A percentile compares a stretch with the other conserved stretches of the same genome.
Conservation (phyloP, 2,329 filamentous ascomycete genomes). For the Aspergillus hortae region DNA sequence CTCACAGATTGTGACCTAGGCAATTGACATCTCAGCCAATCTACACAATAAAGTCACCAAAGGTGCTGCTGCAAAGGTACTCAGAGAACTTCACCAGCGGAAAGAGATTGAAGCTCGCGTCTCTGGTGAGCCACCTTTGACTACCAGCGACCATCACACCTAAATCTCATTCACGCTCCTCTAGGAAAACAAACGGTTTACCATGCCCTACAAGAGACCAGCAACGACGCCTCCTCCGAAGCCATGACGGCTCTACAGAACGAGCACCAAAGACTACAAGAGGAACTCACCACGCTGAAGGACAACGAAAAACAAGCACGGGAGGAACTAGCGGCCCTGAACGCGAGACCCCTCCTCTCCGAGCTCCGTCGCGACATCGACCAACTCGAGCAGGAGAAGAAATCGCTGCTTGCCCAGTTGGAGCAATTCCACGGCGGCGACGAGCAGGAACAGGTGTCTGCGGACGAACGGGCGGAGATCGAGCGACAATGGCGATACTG, state of each 20-base stretch:
- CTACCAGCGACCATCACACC: too few relatives aligned
- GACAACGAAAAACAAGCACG: conserved; percentile 49
- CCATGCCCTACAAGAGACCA: conserved; percentile 52
- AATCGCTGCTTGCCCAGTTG: conserved; percentile 40
- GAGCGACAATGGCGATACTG: conserved; percentile 47
- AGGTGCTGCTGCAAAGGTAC: conserved; percentile 53
- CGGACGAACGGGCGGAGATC: conserved; percentile 46
- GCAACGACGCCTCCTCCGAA: conserved; percentile 47
- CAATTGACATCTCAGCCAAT: conserved; percentile 58
- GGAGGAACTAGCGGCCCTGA: conserved; percentile 43
- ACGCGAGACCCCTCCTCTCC: conserved; percentile 48
- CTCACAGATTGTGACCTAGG: conserved; percentile 26
- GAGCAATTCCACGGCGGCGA: conserved; percentile 40
- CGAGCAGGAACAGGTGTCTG: conserved; percentile 37
- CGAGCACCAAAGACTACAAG: conserved; percentile 46
- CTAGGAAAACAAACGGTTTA: conserved; percentile 62
- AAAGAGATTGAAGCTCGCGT: conserved; percentile 57
- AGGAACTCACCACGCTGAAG: conserved; percentile 44
- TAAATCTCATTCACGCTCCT: neutral
- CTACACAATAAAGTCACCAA: conserved; percentile 60
- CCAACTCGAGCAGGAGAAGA: conserved; percentile 45
- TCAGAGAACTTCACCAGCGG: conserved; percentile 61
- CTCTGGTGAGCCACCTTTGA: conserved; percentile 35
- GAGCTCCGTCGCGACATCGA: conserved; percentile 47
- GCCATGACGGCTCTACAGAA: conserved; percentile 49